A percentile compares a stretch with the other conserved stretches of the same genome.
These are phyloP conservation scores for Mrakia frigida DNA, from an alignment of 768 basidiomycete species.

Conservation along the genomic window DNA sequence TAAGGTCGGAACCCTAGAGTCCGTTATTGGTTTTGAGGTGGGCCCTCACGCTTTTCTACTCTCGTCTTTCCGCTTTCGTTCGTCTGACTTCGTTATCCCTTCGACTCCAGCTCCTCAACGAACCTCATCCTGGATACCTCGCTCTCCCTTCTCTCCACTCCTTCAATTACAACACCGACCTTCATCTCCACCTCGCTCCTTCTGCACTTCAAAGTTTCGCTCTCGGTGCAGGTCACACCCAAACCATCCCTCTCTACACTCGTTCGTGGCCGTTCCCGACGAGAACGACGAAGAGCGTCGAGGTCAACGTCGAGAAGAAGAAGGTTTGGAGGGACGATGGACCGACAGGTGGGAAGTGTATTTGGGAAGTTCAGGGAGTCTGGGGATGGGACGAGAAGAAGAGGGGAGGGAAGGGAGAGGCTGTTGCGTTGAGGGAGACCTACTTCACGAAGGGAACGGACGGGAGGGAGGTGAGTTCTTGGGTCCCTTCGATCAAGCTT, in stretches of 20 bases:
- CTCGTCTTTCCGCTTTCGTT: not conserved
- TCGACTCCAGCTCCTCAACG: constrained; percentile 71
- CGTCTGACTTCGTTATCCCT: not conserved
- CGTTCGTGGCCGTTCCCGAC: constrained; percentile 89
- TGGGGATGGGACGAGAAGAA: constrained; percentile 78
- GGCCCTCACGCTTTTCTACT: constrained; percentile 14
- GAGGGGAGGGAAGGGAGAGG: constrained; percentile 47
- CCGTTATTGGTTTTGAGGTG: constrained; percentile 86
- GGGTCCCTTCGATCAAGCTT: not conserved
- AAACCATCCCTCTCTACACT: constrained; percentile 68
- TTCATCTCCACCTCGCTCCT: constrained; percentile 68
- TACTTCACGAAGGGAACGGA: constrained; percentile 70
- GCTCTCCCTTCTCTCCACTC: constrained; percentile 70
- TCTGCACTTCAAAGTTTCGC: constrained; percentile 83
- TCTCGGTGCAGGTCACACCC: constrained; percentile 83
- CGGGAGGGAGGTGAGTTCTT: constrained; percentile 53
- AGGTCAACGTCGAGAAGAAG: constrained; percentile 55
- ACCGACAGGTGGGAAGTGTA: constrained; percentile 58
- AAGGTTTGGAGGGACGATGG: constrained; percentile 64
- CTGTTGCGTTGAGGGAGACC: constrained; percentile 71
- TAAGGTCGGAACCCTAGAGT: constrained; percentile 65
- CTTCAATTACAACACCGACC: constrained; percentile 91
- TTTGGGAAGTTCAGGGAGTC: constrained; percentile 89
- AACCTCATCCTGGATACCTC: constrained; percentile 90
- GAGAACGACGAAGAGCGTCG: constrained; percentile 53